Percentiles rank a stretch among this genome's conserved stretches.
These are phyloP conservation scores for Rhododendron ovatum DNA, from an alignment of 148 eudicot species.

Conservation along the genomic window DNA sequence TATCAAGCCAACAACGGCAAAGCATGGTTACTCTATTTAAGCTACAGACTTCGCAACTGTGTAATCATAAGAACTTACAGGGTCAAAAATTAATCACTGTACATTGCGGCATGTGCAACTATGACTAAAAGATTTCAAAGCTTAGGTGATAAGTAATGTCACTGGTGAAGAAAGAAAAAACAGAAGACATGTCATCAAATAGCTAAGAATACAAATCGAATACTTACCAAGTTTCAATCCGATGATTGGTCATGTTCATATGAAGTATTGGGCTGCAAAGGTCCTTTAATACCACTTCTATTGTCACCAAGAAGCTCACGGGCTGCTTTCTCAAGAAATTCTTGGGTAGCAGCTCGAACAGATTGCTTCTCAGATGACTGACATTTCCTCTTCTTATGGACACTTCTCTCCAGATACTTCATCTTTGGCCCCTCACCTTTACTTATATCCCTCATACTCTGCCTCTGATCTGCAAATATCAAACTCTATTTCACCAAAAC, in stretches of 20 bases:
- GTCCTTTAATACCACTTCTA: constrained; percentile 63
- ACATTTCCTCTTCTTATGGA: constrained; percentile 72
- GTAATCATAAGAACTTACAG: background rate
- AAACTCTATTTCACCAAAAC: constrained; percentile 1
- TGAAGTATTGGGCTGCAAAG: constrained; percentile 53
- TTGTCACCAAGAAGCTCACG: constrained; percentile 82
- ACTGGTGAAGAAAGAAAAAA: background rate
- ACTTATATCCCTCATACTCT: constrained; percentile 71
- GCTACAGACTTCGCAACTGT: background rate
- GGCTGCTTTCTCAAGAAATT: constrained; percentile 93
- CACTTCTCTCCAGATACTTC: constrained; percentile 49
- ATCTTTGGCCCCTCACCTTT: constrained; percentile 41
- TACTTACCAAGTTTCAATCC: constrained; percentile 25
- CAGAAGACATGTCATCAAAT: background rate
- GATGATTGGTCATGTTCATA: constrained; percentile 32
- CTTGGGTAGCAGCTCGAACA: constrained; percentile 79
- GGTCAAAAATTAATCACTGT: background rate
- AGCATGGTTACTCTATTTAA: background rate
- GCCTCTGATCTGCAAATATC: constrained; percentile 68
- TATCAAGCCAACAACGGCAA: background rate
- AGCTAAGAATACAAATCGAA: background rate
- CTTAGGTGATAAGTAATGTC: background rate
- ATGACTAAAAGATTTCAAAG: background rate
- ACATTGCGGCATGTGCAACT: background rate
- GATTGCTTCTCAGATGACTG: constrained; percentile 57